These are phyloP conservation scores for Zalerion maritima DNA, from an alignment of 495 filamentous ascomycete species.

Conservation along the genomic window DNA sequence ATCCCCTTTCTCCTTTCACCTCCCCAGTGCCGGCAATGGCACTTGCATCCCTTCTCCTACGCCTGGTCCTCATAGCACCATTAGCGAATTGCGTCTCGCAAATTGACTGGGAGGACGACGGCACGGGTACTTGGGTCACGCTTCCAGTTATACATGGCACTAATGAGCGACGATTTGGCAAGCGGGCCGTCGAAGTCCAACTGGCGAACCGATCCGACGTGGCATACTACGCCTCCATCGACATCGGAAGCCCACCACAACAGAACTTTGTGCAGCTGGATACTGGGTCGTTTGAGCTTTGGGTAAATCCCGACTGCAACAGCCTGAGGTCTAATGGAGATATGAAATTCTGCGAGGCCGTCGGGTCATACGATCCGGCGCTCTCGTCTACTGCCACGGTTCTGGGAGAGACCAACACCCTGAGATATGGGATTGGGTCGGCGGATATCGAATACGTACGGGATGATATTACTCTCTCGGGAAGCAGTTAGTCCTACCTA, in stretches of 20 bases:
- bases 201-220: slow-evolving; percentile 33
- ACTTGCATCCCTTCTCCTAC: slow-evolving; percentile 15
- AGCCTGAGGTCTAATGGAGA: slow-evolving; percentile 18
- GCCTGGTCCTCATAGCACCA: slow-evolving; percentile 18
- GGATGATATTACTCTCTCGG: slow-evolving; percentile 27
- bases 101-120: slow-evolving; percentile 9
- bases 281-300: slow-evolving; percentile 36
- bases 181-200: slow-evolving; percentile 25
- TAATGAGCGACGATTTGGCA: slow-evolving; percentile 24
- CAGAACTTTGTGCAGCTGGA: slow-evolving; percentile 32
- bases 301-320: slow-evolving; percentile 35
- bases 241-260: slow-evolving; percentile 33
- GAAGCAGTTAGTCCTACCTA: slow-evolving; percentile 11
- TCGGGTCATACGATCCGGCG: slow-evolving; percentile 23
- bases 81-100: slow-evolving; percentile 11
- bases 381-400: slow-evolving; percentile 20
- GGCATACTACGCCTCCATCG: slow-evolving; percentile 31
- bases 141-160: slow-evolving; percentile 33
- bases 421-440: slow-evolving; percentile 31
- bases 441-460: slow-evolving; percentile 29
- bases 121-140: slow-evolving; percentile 21
- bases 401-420: slow-evolving; percentile 17
- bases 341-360: slow-evolving; percentile 25
- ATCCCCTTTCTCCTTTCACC: slow-evolving; percentile 9
- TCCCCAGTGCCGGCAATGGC: slow-evolving; percentile 24